phyloP scores from a whole-genome alignment of 116 monocot species.

The Phalaenopsis hybrid region DNA sequence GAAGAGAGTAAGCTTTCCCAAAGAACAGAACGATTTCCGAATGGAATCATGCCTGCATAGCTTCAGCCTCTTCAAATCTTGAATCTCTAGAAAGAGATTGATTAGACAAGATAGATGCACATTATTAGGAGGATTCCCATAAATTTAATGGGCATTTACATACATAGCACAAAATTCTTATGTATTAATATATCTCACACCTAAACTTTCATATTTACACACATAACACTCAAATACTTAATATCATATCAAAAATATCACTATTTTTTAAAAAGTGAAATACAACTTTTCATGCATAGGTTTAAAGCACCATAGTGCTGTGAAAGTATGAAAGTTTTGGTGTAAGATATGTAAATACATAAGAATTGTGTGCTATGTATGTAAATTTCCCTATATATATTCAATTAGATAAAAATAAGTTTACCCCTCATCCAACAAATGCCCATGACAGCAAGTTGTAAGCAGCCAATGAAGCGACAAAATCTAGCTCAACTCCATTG shows the following conservation, averaged over 20 bases:
- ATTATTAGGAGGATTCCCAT: slow-evolving; percentile 19
- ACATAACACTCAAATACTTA: too few species aligned
- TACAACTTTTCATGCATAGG: too few species aligned
- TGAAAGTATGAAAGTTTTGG: too few species aligned
- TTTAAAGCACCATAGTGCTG: too few species aligned
- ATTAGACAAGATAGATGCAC: slow-evolving; percentile 59
- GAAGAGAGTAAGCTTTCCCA: slow-evolving; percentile 54
- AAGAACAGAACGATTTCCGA: slow-evolving; percentile 27
- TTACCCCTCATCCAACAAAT: slow-evolving; percentile 9
- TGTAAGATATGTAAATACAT: too few species aligned
- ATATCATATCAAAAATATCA: too few species aligned
- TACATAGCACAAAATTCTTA: too few species aligned
- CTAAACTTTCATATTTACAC: too few species aligned
- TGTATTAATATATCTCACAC: too few species aligned
- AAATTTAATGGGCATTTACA: not conserved
- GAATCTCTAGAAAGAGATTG: slow-evolving; percentile 58
- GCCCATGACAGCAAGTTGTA: slow-evolving; percentile 41
- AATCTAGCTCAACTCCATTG: slow-evolving; percentile 25
- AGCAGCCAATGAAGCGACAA: slow-evolving; percentile 41
- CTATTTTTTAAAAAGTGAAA: too few species aligned
- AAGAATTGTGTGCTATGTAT: too few species aligned
- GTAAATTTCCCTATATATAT: too few species aligned
- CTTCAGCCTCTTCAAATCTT: slow-evolving; percentile 52
- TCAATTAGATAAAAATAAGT: slow-evolving; percentile 33
- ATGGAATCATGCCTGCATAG: slow-evolving; percentile 24